Percentiles rank a stretch among this genome's conserved stretches.
These are phyloP conservation scores for Rosa rugosa DNA, from an alignment of 306 rosid species.

Conservation along the genomic window DNA sequence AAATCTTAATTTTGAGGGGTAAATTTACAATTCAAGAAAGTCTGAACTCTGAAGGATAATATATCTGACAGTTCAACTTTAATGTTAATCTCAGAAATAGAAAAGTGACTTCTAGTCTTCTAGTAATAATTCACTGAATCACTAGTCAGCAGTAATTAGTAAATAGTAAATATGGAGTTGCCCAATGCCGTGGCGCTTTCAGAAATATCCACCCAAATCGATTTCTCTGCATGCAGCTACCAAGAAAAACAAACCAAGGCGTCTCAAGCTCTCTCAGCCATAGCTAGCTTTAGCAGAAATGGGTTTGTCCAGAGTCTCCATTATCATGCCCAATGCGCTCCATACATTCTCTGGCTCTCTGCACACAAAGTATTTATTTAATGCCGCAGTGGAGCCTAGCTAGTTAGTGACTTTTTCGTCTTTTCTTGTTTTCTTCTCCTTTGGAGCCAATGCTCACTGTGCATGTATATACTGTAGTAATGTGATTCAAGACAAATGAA, in stretches of 20 bases:
- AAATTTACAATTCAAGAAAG: too few relatives aligned
- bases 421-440: background rate
- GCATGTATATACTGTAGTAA: background rate
- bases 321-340: background rate
- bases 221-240: background rate
- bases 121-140: background rate
- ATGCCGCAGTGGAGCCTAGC: background rate
- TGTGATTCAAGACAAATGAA: background rate
- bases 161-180: background rate
- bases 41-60: too few relatives aligned
- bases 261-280: background rate
- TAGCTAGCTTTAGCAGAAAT: background rate
- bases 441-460: conserved; percentile 4
- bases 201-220: background rate
- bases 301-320: background rate
- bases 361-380: background rate
- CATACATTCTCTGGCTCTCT: background rate
- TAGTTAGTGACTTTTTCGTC: background rate
- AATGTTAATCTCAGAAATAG: background rate
- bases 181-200: background rate
- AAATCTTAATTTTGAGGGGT: too few relatives aligned
- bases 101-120: background rate
- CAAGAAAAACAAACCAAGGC: background rate
- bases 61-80: background rate
- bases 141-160: background rate